These are phyloP conservation scores for Kalaharituber pfeilii DNA, from an alignment of 2,329 filamentous ascomycete species.

Conservation along the genomic window DNA sequence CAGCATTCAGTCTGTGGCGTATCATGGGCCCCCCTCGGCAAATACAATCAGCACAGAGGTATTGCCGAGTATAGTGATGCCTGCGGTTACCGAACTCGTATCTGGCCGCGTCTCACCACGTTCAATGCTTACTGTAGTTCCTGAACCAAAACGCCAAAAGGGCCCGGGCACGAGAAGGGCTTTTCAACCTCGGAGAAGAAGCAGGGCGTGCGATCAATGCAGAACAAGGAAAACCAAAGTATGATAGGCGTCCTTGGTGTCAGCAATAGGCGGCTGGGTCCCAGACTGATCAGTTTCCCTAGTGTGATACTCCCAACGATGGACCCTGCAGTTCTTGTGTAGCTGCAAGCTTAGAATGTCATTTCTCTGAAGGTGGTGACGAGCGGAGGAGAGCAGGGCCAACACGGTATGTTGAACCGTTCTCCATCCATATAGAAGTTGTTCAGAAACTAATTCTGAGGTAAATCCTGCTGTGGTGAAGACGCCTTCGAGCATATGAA, in stretches of 20 bases:
- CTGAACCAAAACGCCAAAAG: conserved; percentile 12
- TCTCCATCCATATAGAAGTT: no score
- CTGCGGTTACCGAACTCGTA: neutral
- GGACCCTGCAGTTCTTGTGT: conserved; percentile 22
- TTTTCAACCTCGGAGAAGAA: conserved; percentile 22
- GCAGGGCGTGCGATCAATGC: conserved; percentile 23
- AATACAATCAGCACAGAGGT: neutral
- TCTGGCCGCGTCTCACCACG: neutral
- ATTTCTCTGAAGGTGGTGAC: conserved; percentile 21
- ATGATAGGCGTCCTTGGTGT: conserved; percentile 1
- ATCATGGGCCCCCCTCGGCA: neutral
- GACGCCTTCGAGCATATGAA: conserved; percentile 21
- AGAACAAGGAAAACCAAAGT: conserved; percentile 24
- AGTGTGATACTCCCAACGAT: conserved; percentile 23
- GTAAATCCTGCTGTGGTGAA: no score
- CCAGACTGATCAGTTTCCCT: no score
- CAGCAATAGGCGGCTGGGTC: neutral
- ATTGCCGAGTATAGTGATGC: neutral
- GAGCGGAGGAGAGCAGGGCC: conserved; percentile 22
- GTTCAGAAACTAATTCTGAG: no score
- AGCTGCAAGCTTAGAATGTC: conserved; percentile 21
- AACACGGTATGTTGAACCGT: conserved; percentile 20
- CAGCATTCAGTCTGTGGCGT: neutral
- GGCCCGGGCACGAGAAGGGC: conserved; percentile 16
- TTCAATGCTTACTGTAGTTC: neutral